phyloP scores from a whole-genome alignment of 768 basidiomycete species.

The Hypholoma sublateritium region DNA sequence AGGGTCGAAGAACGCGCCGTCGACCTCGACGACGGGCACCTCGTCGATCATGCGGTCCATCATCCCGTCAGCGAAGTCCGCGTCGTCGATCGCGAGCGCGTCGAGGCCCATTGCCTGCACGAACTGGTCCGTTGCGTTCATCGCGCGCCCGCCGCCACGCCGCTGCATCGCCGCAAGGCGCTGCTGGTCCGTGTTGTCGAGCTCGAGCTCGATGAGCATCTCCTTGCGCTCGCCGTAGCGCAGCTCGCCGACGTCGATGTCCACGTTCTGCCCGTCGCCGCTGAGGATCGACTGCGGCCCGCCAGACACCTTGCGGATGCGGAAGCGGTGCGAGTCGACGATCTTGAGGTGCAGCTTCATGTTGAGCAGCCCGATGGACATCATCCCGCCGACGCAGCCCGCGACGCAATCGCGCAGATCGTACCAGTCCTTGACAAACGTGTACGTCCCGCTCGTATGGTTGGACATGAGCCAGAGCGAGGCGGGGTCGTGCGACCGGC shows the following conservation, averaged over 20 bases:
- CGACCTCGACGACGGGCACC: constrained; percentile 93
- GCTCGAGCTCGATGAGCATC: constrained; percentile 94
- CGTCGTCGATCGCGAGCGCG: constrained; percentile 68
- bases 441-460: constrained; percentile 96
- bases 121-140: constrained; percentile 88
- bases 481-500: constrained; percentile 94
- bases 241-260: constrained; percentile 92
- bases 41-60: constrained; percentile 98
- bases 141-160: constrained; percentile 30
- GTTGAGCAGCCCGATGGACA: constrained; percentile 89
- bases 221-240: constrained; percentile 97
- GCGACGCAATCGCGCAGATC: constrained; percentile 91
- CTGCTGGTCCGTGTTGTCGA: constrained; percentile 72
- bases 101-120: constrained; percentile 86
- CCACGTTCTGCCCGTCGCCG: constrained; percentile 91
- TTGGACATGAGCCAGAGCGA: constrained; percentile 99
- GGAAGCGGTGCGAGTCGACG: constrained; percentile 87
- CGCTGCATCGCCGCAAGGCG: constrained; percentile 21
- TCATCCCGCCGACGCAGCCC: constrained; percentile 94
- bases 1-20: constrained; percentile 94
- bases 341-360: constrained; percentile 97
- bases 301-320: constrained; percentile 92
- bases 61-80: constrained; percentile 81
- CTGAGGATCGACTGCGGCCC: constrained; percentile 84
- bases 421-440: constrained; percentile 98